Conservation (phyloP, 768 basidiomycete species). For the Boletus sensibilis region DNA sequence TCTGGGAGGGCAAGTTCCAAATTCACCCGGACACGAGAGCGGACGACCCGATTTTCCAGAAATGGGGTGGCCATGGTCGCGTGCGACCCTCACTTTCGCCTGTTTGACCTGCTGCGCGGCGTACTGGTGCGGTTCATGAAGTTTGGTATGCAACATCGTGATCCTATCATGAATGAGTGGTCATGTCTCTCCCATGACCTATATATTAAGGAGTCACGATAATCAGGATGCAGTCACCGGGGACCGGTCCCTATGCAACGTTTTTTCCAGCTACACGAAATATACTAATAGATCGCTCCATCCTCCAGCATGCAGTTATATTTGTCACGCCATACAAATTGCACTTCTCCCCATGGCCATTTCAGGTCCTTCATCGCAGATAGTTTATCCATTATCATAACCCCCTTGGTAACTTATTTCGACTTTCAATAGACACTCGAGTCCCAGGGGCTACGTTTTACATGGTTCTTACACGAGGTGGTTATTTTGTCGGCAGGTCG, state of each 20-base stretch:
- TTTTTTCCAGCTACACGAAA: not conserved
- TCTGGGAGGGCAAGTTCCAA: slow-evolving; percentile 84
- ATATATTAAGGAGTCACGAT: slow-evolving; percentile 12
- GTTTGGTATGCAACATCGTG: slow-evolving; percentile 1
- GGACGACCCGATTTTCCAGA: slow-evolving; percentile 52
- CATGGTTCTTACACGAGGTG: not conserved
- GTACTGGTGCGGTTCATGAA: not conserved
- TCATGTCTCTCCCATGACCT: slow-evolving; percentile 5
- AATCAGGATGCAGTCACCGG: slow-evolving; percentile 8
- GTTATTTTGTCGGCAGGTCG: not conserved
- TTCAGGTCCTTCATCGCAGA: slow-evolving; percentile 11
- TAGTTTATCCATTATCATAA: slow-evolving; percentile 27
- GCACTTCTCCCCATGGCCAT: not conserved
- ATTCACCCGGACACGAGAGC: slow-evolving; percentile 81
- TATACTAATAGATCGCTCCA: not conserved
- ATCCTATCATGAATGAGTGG: slow-evolving; percentile 1
- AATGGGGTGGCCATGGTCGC: slow-evolving; percentile 30
- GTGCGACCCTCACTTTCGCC: slow-evolving; percentile 13
- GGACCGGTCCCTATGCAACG: slow-evolving; percentile 11
- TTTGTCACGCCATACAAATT: not conserved
- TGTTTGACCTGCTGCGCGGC: slow-evolving; percentile 13
- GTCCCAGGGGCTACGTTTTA: not conserved
- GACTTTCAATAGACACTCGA: slow-evolving; percentile 1
- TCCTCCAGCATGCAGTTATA: not conserved
- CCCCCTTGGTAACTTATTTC: slow-evolving; percentile 18